These are phyloP conservation scores for Trifolium fragiferum DNA, from an alignment of 306 rosid species.

Conservation along the genomic window DNA sequence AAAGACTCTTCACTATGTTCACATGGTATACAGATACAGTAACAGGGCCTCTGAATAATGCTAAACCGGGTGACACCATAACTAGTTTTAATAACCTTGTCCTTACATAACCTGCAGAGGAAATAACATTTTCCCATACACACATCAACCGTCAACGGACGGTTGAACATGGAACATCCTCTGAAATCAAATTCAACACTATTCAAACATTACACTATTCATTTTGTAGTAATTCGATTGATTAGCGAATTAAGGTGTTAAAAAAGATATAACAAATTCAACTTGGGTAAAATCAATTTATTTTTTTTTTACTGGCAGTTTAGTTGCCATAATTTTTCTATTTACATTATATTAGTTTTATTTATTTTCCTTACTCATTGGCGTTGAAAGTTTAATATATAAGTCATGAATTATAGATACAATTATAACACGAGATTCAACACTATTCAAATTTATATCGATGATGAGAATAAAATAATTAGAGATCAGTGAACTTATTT, in stretches of 20 bases:
- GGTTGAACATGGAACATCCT: constrained; percentile 40
- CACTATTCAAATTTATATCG: too few relatives aligned
- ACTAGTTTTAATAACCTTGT: constrained; percentile 35
- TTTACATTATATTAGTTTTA: too few relatives aligned
- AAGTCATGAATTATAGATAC: too few relatives aligned
- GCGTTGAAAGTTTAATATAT: too few relatives aligned
- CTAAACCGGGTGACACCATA: constrained; percentile 45
- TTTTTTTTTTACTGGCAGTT: too few relatives aligned
- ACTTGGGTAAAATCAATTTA: too few relatives aligned
- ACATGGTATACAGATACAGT: constrained; percentile 41
- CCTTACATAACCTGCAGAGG: constrained; percentile 45
- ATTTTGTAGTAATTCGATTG: neutral
- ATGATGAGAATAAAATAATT: too few relatives aligned
- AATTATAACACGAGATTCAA: too few relatives aligned
- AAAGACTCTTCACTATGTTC: constrained; percentile 34
- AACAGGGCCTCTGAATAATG: constrained; percentile 37
- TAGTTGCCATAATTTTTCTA: too few relatives aligned
- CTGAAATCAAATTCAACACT: constrained; percentile 34
- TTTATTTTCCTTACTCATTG: too few relatives aligned
- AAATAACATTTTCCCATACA: constrained; percentile 46
- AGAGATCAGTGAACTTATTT: too few relatives aligned
- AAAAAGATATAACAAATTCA: too few relatives aligned
- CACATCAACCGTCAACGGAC: constrained; percentile 41
- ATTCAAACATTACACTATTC: neutral
- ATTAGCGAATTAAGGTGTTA: neutral